phyloP scores from a whole-genome alignment of 1,139 yeast genomes.

The Blastobotrys petasosporus region DNA sequence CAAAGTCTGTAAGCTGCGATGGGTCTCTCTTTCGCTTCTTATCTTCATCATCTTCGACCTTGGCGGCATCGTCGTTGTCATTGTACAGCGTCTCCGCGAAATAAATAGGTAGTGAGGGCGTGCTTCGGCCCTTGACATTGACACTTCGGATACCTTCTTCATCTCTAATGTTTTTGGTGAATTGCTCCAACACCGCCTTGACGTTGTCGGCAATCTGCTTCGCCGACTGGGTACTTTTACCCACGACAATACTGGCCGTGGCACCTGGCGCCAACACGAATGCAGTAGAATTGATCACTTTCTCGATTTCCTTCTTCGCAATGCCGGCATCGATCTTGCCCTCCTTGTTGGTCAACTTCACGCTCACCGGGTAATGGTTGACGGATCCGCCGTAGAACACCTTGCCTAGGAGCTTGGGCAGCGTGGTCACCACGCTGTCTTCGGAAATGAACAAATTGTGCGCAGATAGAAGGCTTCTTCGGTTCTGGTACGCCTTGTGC shows the following conservation, averaged over 20 bases:
- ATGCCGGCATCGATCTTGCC: slow-evolving; percentile 35
- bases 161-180: slow-evolving; percentile 37
- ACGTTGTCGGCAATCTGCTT: slow-evolving; percentile 48
- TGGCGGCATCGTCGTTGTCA: slow-evolving; percentile 37
- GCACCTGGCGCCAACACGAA: slow-evolving; percentile 73
- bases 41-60: slow-evolving; percentile 31
- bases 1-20: slow-evolving; percentile 53
- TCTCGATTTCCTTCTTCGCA: slow-evolving; percentile 53
- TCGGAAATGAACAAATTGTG: slow-evolving; percentile 74
- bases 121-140: slow-evolving; percentile 58
- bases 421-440: slow-evolving; percentile 68
- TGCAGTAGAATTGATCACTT: slow-evolving; percentile 52
- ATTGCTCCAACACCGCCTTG: slow-evolving; percentile 46
- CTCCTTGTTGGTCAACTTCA: slow-evolving; percentile 39
- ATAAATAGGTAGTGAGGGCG: slow-evolving; percentile 83
- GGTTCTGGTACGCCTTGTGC: slow-evolving; percentile 41
- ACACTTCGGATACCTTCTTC: slow-evolving; percentile 51
- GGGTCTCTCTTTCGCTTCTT: slow-evolving; percentile 33
- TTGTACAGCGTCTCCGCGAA: slow-evolving; percentile 56
- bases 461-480: slow-evolving; percentile 34
- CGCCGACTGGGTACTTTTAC: slow-evolving; percentile 42
- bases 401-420: slow-evolving; percentile 82
- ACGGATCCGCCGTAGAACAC: slow-evolving; percentile 52
- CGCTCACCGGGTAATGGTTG: slow-evolving; percentile 65
- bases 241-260: slow-evolving; percentile 60